These are phyloP conservation scores for Dalbergia cultrata DNA, from an alignment of 306 rosid genomes.

Conservation along the genomic window DNA sequence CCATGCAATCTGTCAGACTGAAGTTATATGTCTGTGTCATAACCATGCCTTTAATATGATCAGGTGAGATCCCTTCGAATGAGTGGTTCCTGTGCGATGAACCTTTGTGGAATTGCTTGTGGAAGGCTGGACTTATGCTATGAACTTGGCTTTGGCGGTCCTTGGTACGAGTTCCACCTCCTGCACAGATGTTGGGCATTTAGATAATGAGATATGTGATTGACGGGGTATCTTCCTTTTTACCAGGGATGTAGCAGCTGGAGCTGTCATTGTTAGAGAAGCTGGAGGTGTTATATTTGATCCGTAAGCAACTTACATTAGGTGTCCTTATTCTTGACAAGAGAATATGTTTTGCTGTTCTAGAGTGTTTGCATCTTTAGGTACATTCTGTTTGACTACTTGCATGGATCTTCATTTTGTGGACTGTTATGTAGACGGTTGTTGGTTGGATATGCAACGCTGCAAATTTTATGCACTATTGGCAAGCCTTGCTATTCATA, in stretches of 20 bases:
- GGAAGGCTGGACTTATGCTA: conserved; percentile 81
- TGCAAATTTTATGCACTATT: not conserved
- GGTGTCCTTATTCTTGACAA: not conserved
- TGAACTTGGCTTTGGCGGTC: conserved; percentile 82
- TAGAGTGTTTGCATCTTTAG: conserved; percentile 17
- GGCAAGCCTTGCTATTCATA: conserved; percentile 15
- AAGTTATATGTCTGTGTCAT: conserved; percentile 34
- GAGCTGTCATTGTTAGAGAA: conserved; percentile 82
- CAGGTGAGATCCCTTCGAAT: conserved; percentile 90
- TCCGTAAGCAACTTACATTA: conserved; percentile 69
- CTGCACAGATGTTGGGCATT: conserved; percentile 1
- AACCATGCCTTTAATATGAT: conserved; percentile 40
- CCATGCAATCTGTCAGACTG: conserved; percentile 1
- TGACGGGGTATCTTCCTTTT: conserved; percentile 38
- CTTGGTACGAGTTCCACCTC: conserved; percentile 67
- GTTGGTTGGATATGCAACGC: conserved; percentile 33
- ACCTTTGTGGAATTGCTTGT: conserved; percentile 88
- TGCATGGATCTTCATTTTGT: conserved; percentile 45
- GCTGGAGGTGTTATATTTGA: conserved; percentile 89
- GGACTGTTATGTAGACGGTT: not conserved
- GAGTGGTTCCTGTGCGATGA: conserved; percentile 87
- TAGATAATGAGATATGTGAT: conserved; percentile 19
- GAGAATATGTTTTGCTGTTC: conserved; percentile 16
- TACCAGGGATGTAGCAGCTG: conserved; percentile 90
- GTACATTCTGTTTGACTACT: not conserved